Conservation (phyloP, 2,329 filamentous ascomycete species). For the Chaetomium sp. region DNA sequence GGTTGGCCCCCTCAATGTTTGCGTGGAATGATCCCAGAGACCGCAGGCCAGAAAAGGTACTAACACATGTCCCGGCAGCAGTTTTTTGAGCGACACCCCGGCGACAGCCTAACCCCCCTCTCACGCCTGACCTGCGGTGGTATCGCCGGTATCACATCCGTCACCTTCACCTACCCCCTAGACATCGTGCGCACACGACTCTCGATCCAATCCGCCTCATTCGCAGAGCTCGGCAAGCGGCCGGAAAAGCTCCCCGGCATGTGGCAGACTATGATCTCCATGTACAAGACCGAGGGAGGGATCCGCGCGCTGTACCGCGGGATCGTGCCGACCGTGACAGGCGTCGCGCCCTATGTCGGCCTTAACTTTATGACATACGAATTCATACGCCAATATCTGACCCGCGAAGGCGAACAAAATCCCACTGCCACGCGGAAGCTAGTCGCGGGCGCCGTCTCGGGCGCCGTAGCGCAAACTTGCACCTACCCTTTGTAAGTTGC, state of each 20-base stretch:
- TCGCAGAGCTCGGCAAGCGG: conserved; percentile 63
- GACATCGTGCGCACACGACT: conserved; percentile 94
- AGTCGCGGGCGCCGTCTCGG: conserved; percentile 85
- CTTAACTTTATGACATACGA: conserved; percentile 99
- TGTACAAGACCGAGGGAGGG: conserved; percentile 91
- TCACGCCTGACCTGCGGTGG: conserved; percentile 84
- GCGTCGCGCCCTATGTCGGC: conserved; percentile 92
- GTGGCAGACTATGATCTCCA: conserved; percentile 73
- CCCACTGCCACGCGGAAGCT: conserved; percentile 76
- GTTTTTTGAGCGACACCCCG: conserved; percentile 71
- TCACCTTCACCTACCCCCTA: conserved; percentile 89
- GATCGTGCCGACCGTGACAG: conserved; percentile 87
- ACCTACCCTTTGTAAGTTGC: conserved; percentile 87
- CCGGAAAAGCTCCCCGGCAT: conserved; percentile 76
- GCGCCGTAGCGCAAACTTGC: conserved; percentile 91
- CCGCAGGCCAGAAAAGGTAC: background rate
- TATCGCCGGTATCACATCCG: conserved; percentile 88
- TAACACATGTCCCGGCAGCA: conserved; percentile 31
- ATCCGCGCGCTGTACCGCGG: conserved; percentile 82
- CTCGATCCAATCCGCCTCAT: conserved; percentile 97
- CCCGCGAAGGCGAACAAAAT: conserved; percentile 79
- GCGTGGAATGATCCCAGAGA: background rate
- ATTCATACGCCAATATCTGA: conserved; percentile 74
- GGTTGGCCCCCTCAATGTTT: conserved; percentile 29
- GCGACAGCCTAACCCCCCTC: conserved; percentile 65